Evolutionary conservation across 208 protist genomes (phyloP), one percentile per base, ranked within the genome.

Genomic region (Acanthamoeba castellanii): DNA sequence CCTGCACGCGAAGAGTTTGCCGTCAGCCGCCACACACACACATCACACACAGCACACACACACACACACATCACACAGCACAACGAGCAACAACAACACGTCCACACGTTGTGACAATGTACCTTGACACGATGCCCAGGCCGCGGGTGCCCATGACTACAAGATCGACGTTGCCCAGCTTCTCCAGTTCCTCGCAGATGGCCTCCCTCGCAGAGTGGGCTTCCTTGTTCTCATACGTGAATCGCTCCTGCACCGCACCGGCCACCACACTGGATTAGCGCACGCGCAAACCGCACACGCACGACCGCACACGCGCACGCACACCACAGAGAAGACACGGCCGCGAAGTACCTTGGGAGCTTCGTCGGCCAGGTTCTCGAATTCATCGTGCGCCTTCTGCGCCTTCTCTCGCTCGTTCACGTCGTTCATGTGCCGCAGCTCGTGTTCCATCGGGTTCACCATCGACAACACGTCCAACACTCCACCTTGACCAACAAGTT

Each of bases 361-460:
- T 8, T 78, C 70, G 70, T 78, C 70, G 70, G 70, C 70, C 5
- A 78, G 70, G 70, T 42, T 30, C 9, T 47, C 70, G 70, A 78
- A 78, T n/a, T 78, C 70, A 18, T 78, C 14, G 70, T 78, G 70
- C 30, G 70, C 70, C 37, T 78, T 78, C 14, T 20, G 22, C n/a
- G 70, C 70, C 37, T 78, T 78, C 30, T 78, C 70, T 45, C 70
- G 70, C 70, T 78, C 70, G 70, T 18, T 78, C 11, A 78, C 20
- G 37, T 78, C 70, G 70, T 78, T 78, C 70, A 78, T 47, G 70
- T 45, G 70, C 22, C 70, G 70, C 70, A 78, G 13, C 8, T 78
- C 70, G 32, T 78, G 70, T n/a, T 78, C 70, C 70, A 78, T 78
- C 11, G 70, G 70, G 70, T 78, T 78, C 70, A 78, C 70, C 70